phyloP scores from a whole-genome alignment of 2,329 filamentous ascomycete species.

The Paramyrothecium sp. region DNA sequence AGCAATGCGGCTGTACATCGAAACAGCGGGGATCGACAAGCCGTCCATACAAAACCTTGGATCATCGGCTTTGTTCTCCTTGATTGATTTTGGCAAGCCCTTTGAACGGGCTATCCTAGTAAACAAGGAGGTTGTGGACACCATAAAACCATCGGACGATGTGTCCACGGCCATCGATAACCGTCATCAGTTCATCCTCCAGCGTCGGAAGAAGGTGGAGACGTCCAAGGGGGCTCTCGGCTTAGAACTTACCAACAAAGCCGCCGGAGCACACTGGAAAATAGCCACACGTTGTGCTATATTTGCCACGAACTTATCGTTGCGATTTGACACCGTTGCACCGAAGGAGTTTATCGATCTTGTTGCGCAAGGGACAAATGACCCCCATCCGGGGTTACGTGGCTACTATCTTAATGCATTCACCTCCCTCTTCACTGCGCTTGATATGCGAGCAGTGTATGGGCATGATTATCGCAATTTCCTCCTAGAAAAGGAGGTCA shows the following conservation, averaged over 20 bases:
- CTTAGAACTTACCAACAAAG: slow-evolving; percentile 74
- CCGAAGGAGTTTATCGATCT: slow-evolving; percentile 80
- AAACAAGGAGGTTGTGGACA: slow-evolving; percentile 67
- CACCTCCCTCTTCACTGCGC: slow-evolving; percentile 72
- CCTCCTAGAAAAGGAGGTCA: slow-evolving; percentile 71
- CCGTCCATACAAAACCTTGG: slow-evolving; percentile 91
- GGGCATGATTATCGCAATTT: slow-evolving; percentile 86
- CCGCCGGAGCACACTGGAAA: slow-evolving; percentile 89
- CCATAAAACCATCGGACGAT: slow-evolving; percentile 68
- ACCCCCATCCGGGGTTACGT: slow-evolving; percentile 84
- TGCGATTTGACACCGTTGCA: slow-evolving; percentile 88
- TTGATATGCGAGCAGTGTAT: slow-evolving; percentile 84
- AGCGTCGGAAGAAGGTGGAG: slow-evolving; percentile 76
- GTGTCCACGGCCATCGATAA: slow-evolving; percentile 56
- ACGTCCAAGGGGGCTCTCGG: slow-evolving; percentile 78
- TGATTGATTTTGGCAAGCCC: slow-evolving; percentile 89
- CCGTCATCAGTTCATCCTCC: slow-evolving; percentile 69
- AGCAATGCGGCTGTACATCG: slow-evolving; percentile 87
- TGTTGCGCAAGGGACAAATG: slow-evolving; percentile 78
- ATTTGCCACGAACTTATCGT: slow-evolving; percentile 85
- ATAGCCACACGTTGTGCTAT: slow-evolving; percentile 86
- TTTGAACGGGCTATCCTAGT: slow-evolving; percentile 84
- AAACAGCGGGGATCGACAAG: slow-evolving; percentile 87
- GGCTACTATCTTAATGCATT: slow-evolving; percentile 80
- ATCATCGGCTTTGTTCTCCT: slow-evolving; percentile 74